Base-by-base conservation (phyloP, 1,139 yeast genomes). In the Martiniozyma asiatica region DNA sequence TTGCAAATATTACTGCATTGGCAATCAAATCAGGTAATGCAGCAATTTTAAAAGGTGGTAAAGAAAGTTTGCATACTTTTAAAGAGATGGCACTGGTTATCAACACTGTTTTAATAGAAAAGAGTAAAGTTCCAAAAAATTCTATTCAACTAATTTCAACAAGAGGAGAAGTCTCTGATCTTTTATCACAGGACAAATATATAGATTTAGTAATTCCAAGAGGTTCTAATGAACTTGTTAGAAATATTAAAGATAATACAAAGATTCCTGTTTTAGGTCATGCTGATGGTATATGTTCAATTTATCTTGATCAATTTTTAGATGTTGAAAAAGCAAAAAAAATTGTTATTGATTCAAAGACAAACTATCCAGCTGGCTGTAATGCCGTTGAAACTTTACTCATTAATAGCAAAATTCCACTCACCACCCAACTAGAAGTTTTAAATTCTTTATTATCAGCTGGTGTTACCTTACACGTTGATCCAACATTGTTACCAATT, bases 311-410 rank as follows among this genome's bases (percentile, higher is more conserved):
- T 51, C 65, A 66, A 33, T 73, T 68, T 27, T 92, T 92, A 4
- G 87, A 84, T 45, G 43, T 80, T 10, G 65, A 56, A 11, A 84
- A 81, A 68, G 94, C 97, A 0, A 61, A 68, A 22, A 69, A 71
- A 37, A 70, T 92, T 20, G 63, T 73, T 4, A 68, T 84, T 20
- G 99, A 92, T 55, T 68, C 96, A 5, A 89, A 89, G 56, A 84
- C 96, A 0, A 85, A 87, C 55, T 92, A 92, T 51, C 96, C 97
- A 25, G 98, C 98, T 10, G 99, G 95, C 6, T 92, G 99, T 57
- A 92, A 92, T 52, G 96, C 98, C 3, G 93, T 72, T 33, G 99
- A 92, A 53, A 84, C 92, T 27, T 57, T 89, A 26, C 63, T 89
- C 36, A 56, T 89, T 30, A 73, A 85, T 53, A 63, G 67, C 34